A percentile compares a stretch with the other conserved stretches of the same genome.
Conservation (phyloP, 495 filamentous ascomycete genomes). For the Daldinia vernicosa region DNA sequence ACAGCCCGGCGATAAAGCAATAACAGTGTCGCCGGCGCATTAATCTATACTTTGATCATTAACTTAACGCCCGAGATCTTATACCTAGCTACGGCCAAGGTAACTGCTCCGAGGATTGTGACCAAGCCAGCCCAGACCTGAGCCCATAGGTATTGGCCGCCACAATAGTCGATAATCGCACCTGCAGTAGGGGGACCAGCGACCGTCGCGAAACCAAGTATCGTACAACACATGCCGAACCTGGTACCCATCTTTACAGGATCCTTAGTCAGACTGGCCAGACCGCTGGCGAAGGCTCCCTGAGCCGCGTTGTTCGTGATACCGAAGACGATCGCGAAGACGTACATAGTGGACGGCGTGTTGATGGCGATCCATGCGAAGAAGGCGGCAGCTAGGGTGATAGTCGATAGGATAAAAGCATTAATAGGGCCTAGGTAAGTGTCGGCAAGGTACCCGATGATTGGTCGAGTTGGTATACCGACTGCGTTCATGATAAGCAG, state of each 20-base stretch:
- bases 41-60: slow-evolving; percentile 24
- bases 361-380: slow-evolving; percentile 54
- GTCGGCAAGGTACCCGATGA: slow-evolving; percentile 54
- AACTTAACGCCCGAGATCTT: slow-evolving; percentile 29
- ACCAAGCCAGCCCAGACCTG: slow-evolving; percentile 55
- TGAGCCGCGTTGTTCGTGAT: slow-evolving; percentile 52
- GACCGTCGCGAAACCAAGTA: slow-evolving; percentile 51
- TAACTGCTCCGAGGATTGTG: slow-evolving; percentile 40
- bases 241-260: slow-evolving; percentile 54
- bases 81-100: slow-evolving; percentile 25
- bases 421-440: slow-evolving; percentile 53
- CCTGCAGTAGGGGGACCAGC: slow-evolving; percentile 56
- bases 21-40: not conserved
- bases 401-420: slow-evolving; percentile 44
- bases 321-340: slow-evolving; percentile 53
- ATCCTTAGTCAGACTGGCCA: slow-evolving; percentile 53
- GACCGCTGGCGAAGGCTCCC: slow-evolving; percentile 49
- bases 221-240: slow-evolving; percentile 57
- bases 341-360: slow-evolving; percentile 51
- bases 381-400: slow-evolving; percentile 46
- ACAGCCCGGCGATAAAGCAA: slow-evolving; percentile 4
- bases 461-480: slow-evolving; percentile 49
- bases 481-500: slow-evolving; percentile 56
- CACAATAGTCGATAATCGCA: slow-evolving; percentile 52
- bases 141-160: slow-evolving; percentile 50